These are phyloP conservation scores for Peronosclerospora sorghi DNA, from an alignment of 352 stramenopile species.

Conservation along the genomic window DNA sequence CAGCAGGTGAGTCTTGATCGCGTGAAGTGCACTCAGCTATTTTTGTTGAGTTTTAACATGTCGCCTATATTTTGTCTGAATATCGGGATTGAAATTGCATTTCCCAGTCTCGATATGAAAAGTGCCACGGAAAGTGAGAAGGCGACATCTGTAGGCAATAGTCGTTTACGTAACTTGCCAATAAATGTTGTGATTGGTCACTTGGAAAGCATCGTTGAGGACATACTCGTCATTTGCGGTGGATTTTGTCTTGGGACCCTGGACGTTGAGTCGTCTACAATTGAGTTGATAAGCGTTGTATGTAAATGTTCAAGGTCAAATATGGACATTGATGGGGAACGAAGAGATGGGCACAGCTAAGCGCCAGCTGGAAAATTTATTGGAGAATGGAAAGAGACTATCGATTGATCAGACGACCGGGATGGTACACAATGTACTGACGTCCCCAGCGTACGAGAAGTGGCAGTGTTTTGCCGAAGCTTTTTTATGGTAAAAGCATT, in stretches of 20 bases:
- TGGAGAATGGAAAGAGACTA: slow-evolving; percentile 16
- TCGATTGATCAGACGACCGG: slow-evolving; percentile 15
- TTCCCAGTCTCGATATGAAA: slow-evolving; percentile 18
- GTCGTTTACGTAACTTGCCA: slow-evolving; percentile 25
- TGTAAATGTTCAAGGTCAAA: slow-evolving; percentile 17
- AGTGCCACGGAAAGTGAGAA: slow-evolving; percentile 9
- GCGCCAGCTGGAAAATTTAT: slow-evolving; percentile 17
- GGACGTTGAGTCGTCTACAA: slow-evolving; percentile 18
- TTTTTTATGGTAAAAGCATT: slow-evolving; percentile 24
- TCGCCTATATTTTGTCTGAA: slow-evolving; percentile 33
- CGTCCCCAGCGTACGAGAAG: slow-evolving; percentile 26
- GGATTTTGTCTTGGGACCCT: slow-evolving; percentile 16
- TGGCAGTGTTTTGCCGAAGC: slow-evolving; percentile 30
- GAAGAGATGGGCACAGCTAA: slow-evolving; percentile 18
- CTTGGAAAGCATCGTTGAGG: slow-evolving; percentile 23
- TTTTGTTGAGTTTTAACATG: too few species aligned
- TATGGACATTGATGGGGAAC: too few species aligned
- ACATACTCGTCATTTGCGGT: slow-evolving; percentile 22
- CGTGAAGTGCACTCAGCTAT: too few species aligned
- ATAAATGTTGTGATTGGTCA: slow-evolving; percentile 25
- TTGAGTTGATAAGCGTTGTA: slow-evolving; percentile 22
- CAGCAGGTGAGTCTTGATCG: too few species aligned
- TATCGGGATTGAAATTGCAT: slow-evolving; percentile 32
- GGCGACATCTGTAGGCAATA: background rate
- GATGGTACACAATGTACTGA: slow-evolving; percentile 17